Evolutionary conservation across 495 filamentous ascomycete species (phyloP).

Genomic region (Neurospora pannonica): DNA sequence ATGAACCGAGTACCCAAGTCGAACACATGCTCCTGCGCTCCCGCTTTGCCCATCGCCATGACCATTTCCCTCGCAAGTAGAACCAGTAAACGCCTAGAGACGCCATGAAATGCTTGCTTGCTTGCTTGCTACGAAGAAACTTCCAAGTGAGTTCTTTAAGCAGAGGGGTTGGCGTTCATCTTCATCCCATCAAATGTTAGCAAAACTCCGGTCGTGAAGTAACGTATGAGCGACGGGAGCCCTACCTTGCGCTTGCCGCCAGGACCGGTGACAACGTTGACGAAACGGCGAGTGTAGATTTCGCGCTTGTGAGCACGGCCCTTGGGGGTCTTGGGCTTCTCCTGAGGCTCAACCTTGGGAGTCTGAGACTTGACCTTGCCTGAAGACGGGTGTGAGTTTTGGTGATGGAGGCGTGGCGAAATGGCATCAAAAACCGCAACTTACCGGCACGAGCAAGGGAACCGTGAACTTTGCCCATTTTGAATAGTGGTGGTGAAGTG

Average conservation of each 20-base stretch:
- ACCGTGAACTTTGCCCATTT: conserved; percentile 87
- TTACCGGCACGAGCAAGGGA: conserved; percentile 89
- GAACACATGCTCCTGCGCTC: background rate
- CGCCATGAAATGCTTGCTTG: background rate
- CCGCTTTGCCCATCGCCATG: background rate
- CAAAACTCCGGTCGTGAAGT: background rate
- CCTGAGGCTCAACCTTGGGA: conserved; percentile 70
- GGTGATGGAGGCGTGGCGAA: background rate
- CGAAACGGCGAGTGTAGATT: conserved; percentile 79
- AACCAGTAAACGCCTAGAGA: background rate
- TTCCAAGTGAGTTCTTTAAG: conserved; percentile 22
- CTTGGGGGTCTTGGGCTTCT: conserved; percentile 74
- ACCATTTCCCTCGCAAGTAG: background rate
- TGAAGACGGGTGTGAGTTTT: background rate
- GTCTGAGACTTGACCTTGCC: conserved; percentile 84
- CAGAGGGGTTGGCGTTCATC: conserved; percentile 58
- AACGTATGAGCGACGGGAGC: background rate
- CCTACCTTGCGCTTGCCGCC: conserved; percentile 83
- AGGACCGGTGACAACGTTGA: conserved; percentile 59
- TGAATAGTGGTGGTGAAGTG: conserved; percentile 31
- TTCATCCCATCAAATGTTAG: conserved; percentile 1
- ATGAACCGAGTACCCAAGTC: background rate
- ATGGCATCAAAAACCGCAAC: background rate
- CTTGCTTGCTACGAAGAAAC: background rate
- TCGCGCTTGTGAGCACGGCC: conserved; percentile 84